Percentiles rank a stretch among this genome's conserved stretches.
Evolutionary conservation across 2,329 filamentous ascomycete species (phyloP).

Genomic region (Lomentospora prolificans): DNA sequence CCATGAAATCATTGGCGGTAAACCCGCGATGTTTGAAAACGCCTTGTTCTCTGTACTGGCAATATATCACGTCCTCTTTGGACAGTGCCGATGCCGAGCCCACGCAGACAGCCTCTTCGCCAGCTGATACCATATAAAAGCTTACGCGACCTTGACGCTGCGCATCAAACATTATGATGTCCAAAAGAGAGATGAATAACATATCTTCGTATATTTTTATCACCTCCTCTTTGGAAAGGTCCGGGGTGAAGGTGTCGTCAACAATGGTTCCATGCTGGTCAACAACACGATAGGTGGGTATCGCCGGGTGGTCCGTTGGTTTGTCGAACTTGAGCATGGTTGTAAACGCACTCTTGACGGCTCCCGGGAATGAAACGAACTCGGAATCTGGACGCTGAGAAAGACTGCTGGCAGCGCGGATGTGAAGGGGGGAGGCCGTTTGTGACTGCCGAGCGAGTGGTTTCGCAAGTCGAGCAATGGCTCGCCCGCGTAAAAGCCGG

Average conservation of each 20-base stretch:
- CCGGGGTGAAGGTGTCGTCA: constrained; percentile 58
- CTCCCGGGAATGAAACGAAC: constrained; percentile 76
- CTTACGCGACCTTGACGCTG: constrained; percentile 87
- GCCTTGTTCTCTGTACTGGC: constrained; percentile 89
- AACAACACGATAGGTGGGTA: constrained; percentile 86
- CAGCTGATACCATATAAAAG: constrained; percentile 96
- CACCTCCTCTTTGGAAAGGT: constrained; percentile 55
- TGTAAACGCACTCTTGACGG: constrained; percentile 88
- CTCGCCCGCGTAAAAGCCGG: constrained; percentile 20
- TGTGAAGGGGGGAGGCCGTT: constrained; percentile 8
- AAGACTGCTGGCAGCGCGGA: constrained; percentile 34
- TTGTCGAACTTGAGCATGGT: constrained; percentile 66
- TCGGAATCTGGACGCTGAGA: constrained; percentile 47
- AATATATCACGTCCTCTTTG: constrained; percentile 84
- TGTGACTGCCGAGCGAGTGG: constrained; percentile 15
- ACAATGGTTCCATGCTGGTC: constrained; percentile 81
- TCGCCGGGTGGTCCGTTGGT: constrained; percentile 61
- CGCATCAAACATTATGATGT: constrained; percentile 95
- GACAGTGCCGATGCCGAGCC: constrained; percentile 76
- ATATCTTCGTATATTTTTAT: constrained; percentile 55
- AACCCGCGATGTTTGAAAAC: constrained; percentile 87
- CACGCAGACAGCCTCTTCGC: constrained; percentile 89
- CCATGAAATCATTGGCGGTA: constrained; percentile 84
- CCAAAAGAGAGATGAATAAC: constrained; percentile 72
- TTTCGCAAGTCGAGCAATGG: constrained; percentile 12